Evolutionary conservation across 371 early-diverging fungal species (phyloP).

Genomic region (Mucor piriformis): DNA sequence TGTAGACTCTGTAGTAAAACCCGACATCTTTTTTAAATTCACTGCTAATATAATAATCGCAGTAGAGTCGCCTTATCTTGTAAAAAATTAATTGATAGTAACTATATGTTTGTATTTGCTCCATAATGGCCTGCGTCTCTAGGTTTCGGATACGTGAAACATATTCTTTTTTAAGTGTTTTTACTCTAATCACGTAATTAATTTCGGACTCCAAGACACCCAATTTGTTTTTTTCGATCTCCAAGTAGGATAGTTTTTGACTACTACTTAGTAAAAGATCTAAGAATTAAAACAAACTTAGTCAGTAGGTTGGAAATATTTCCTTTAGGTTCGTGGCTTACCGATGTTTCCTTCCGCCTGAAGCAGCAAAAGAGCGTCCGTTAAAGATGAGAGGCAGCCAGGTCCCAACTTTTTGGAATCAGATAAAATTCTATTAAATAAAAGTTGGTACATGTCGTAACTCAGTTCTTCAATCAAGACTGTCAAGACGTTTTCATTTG

Average conservation of each 20-base stretch:
- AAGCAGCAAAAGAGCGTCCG: constrained; percentile 4
- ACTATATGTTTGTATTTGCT: not conserved
- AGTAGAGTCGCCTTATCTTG: too few relatives aligned
- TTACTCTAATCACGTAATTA: not conserved
- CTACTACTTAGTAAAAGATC: constrained; percentile 6
- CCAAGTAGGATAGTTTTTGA: constrained; percentile 7
- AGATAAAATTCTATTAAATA: constrained; percentile 6
- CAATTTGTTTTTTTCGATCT: not conserved
- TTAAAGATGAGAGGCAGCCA: constrained; percentile 1
- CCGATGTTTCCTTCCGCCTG: constrained; percentile 8
- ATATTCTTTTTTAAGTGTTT: not conserved
- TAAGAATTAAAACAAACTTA: not conserved
- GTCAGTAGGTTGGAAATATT: not conserved
- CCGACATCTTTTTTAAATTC: too few relatives aligned
- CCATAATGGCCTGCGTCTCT: not conserved
- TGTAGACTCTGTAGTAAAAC: too few relatives aligned
- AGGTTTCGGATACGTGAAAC: constrained; percentile 2
- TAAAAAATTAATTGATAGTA: too few relatives aligned
- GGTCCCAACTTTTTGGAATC: constrained; percentile 8
- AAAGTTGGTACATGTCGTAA: not conserved
- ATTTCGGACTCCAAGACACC: not conserved
- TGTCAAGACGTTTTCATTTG: constrained; percentile 7
- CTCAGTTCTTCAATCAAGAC: constrained; percentile 4
- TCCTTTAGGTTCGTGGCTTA: not conserved
- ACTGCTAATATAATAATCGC: too few relatives aligned